Evolutionary conservation across 2,329 filamentous ascomycete species (phyloP), one percentile per base, ranked within the genome.

Genomic region (Aspergillus vadensis): DNA sequence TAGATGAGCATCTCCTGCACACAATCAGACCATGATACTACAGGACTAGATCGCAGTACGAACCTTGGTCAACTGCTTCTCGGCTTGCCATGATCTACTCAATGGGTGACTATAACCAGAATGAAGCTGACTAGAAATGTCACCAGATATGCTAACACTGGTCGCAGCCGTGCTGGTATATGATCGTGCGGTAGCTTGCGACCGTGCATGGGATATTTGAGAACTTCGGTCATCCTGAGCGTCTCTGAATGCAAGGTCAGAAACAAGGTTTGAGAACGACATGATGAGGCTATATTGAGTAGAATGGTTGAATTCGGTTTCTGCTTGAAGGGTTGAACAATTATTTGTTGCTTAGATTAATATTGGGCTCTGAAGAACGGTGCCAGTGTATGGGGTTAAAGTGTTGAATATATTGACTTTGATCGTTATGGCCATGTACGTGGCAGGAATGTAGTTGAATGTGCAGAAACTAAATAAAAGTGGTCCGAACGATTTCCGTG

Each of bases 1-100:
- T 96, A 98, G 72, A 99, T 97, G 71, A 99, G 89, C 95, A 98
- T 98, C 39, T 93, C 95, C 92, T 97, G 59, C 8, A 12, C 21
- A 8, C 5, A 49, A 21, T 47, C 44, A 61, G 52, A 51, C 27
- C 61, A 47, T 36, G 36, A 38, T 15, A 39, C n/a, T 17, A 39
- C 17, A 43, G 21, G 38, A 19, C 9, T 56, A 6, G n/a, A 21
- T 27, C 19, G 32, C 9, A 51, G 43, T 58, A 70, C 82, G 59
- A 68, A 91, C 91, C 87, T 94, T 94, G 64, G 91, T 94, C 74
- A 95, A 82, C 79, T 94, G 91, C 67, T 90, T 85, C 80, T 94
- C 91, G 36, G 90, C 88, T 76, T 95, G 91, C 91, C 91, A 95
- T 69, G 88, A 85, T 66, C 91, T 84, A 59, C 89, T 88, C 58